Evolutionary conservation across 2,329 filamentous ascomycete species (phyloP).

Genomic region (Stagonosporopsis vannaccii): DNA sequence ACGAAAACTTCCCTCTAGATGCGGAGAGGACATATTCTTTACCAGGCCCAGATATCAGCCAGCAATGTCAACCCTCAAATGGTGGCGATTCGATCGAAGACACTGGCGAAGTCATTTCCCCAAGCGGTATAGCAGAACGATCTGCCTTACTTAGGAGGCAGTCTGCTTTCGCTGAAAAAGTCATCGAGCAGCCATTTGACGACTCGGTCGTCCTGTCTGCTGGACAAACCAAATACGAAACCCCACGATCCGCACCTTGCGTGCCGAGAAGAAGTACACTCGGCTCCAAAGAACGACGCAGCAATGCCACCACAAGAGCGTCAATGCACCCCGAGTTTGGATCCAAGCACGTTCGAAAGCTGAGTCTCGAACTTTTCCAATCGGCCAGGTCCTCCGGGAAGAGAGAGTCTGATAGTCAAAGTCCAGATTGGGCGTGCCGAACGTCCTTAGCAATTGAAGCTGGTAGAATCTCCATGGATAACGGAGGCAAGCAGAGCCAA

Average conservation of each 20-base stretch:
- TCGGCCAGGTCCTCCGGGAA: not conserved
- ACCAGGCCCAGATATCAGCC: not conserved
- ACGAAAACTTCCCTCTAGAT: not conserved
- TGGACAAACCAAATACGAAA: not conserved
- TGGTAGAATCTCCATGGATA: slow-evolving; percentile 2
- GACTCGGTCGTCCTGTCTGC: not conserved
- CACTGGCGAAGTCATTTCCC: not conserved
- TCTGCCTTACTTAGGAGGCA: not conserved
- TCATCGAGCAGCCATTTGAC: not conserved
- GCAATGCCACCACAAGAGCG: not conserved
- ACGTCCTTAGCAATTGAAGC: slow-evolving; percentile 6
- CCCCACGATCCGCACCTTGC: not conserved
- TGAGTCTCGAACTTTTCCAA: not conserved
- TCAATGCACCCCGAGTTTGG: not conserved
- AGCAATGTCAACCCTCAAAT: not conserved
- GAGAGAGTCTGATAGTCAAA: not conserved
- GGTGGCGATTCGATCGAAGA: too few species aligned
- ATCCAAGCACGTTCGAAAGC: not conserved
- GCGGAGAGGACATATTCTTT: not conserved
- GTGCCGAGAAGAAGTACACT: not conserved
- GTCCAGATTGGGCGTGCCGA: slow-evolving; percentile 11
- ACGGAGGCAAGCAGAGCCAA: not conserved
- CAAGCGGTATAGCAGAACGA: not conserved
- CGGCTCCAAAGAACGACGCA: not conserved
- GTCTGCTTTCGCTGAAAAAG: not conserved